A percentile compares a stretch with the other conserved stretches of the same genome.
phyloP scores from a whole-genome alignment of 306 rosid species.

The Quercus cerris region DNA sequence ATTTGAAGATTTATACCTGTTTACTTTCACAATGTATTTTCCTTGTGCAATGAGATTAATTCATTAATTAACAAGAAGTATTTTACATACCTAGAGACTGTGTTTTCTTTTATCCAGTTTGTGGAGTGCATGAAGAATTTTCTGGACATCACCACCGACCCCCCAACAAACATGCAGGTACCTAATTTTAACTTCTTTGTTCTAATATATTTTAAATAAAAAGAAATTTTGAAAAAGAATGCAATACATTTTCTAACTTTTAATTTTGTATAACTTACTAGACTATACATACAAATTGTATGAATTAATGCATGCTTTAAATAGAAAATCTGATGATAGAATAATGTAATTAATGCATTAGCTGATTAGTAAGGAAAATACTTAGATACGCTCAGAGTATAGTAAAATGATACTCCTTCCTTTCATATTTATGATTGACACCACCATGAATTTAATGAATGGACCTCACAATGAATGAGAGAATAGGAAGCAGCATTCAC shows the following conservation, averaged over 20 bases:
- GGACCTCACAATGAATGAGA: too few relatives aligned
- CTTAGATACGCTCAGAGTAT: too few relatives aligned
- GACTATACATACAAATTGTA: neutral
- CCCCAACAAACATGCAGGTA: conserved; percentile 67
- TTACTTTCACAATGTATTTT: neutral
- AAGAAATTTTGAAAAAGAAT: neutral
- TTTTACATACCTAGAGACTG: neutral
- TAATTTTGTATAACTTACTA: neutral
- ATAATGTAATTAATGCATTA: too few relatives aligned
- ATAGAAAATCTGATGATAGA: too few relatives aligned
- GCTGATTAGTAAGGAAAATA: too few relatives aligned
- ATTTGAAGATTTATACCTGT: neutral
- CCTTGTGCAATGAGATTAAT: neutral
- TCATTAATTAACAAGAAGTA: neutral
- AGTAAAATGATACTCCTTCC: too few relatives aligned
- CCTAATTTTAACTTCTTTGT: conserved; percentile 1
- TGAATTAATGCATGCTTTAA: neutral
- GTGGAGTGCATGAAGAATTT: conserved; percentile 34
- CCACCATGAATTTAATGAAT: too few relatives aligned
- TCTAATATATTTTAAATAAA: neutral
- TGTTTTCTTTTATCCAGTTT: conserved; percentile 34
- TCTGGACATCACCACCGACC: conserved; percentile 44
- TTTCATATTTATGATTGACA: too few relatives aligned
- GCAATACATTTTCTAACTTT: neutral
- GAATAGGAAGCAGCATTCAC: too few relatives aligned